phyloP scores from a whole-genome alignment of 1,284 basidiomycete genomes.

The Heterobasidion occidentale region DNA sequence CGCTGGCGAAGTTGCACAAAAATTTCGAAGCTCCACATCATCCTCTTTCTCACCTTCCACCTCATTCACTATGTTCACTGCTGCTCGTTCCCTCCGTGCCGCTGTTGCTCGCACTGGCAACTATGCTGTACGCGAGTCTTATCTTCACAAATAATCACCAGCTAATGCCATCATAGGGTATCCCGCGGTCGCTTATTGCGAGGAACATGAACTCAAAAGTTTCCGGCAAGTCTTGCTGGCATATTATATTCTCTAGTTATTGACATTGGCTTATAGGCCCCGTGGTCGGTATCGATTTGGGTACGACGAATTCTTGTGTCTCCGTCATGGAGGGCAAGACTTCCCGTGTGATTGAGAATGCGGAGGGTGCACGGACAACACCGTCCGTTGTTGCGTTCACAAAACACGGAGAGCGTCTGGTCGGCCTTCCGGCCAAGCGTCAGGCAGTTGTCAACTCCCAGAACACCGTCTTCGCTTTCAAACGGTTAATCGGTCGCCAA shows the following conservation, averaged over 20 bases:
- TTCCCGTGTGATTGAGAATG: constrained; percentile 93
- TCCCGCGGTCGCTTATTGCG: constrained; percentile 64
- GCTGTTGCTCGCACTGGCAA: constrained; percentile 52
- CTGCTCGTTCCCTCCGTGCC: constrained; percentile 52
- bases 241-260: background rate
- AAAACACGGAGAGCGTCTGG: constrained; percentile 88
- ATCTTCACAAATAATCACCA: background rate
- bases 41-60: constrained; percentile 23
- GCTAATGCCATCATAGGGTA: constrained; percentile 33
- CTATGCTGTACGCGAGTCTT: constrained; percentile 47
- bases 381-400: constrained; percentile 99
- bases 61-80: constrained; percentile 43
- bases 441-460: constrained; percentile 96
- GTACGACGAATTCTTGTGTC: constrained; percentile 90
- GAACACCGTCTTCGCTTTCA: constrained; percentile 94
- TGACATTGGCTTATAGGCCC: constrained; percentile 42
- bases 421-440: constrained; percentile 95
- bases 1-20: constrained; percentile 15
- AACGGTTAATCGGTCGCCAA: constrained; percentile 93
- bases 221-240: constrained; percentile 41
- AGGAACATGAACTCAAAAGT: constrained; percentile 83
- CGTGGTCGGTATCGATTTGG: constrained; percentile 80
- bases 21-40: constrained; percentile 29
- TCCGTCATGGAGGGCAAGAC: constrained; percentile 95
- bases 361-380: constrained; percentile 96